Evolutionary conservation across 208 protist genomes (phyloP).

Genomic region (Dictyostelium gargantuum): DNA sequence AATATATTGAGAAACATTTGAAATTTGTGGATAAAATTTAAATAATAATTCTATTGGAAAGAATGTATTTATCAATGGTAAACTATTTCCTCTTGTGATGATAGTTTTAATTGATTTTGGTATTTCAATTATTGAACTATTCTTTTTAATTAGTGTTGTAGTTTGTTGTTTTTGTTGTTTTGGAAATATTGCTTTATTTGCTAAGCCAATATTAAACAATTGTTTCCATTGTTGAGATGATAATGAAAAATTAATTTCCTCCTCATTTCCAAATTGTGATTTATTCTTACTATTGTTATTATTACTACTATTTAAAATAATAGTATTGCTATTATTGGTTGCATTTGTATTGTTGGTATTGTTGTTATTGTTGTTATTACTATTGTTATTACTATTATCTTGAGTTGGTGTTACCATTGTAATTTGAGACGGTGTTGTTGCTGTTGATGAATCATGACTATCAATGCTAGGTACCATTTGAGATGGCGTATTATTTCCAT

Average conservation of each 20-base stretch:
- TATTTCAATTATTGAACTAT: neutral
- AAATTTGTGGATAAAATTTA: neutral
- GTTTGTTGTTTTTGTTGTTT: neutral
- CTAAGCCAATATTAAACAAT: slow-evolving; percentile 45
- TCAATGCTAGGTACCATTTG: neutral
- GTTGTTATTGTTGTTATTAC: neutral
- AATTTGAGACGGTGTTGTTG: neutral
- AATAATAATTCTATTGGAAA: slow-evolving; percentile 45
- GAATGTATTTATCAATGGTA: neutral
- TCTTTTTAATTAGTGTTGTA: neutral
- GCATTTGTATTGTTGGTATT: neutral
- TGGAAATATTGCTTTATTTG: neutral
- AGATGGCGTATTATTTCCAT: neutral
- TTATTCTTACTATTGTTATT: neutral
- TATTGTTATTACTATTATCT: neutral
- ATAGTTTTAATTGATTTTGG: slow-evolving; percentile 7
- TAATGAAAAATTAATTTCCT: slow-evolving; percentile 23
- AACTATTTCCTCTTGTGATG: neutral
- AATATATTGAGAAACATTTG: neutral
- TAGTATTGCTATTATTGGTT: neutral
- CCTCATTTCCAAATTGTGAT: neutral
- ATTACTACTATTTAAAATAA: neutral
- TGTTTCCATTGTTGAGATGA: slow-evolving; percentile 56
- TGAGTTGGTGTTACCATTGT: neutral
- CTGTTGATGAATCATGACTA: neutral